Evolutionary conservation across 2,329 filamentous ascomycete genomes (phyloP), one percentile per base, ranked within the genome.

Genomic region (Davidsoniella australis): DNA sequence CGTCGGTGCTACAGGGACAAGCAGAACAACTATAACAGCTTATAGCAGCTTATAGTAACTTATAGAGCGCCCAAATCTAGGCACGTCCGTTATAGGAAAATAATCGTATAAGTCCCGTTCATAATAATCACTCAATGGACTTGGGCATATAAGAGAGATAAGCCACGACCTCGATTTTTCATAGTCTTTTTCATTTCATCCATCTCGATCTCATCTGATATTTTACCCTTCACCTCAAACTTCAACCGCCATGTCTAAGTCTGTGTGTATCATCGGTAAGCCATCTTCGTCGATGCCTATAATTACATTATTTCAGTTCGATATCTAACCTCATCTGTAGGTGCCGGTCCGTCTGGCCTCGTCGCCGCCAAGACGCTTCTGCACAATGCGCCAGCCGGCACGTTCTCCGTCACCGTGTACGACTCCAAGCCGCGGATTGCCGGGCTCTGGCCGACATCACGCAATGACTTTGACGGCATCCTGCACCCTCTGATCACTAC

Each of bases 361-460:
- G 76, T 79, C 14, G 76, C 78, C 8, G 80, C 80, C 56, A 91
- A 89, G 64, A 82, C 79, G 0, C 68, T 91, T 24, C 68, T 86
- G 54, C 69, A 78, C 63, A 69, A 77, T 58, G 67, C 67, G 29
- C 67, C 73, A 0, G 61, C 63, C 2, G 68, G 63, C 9, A 66
- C 68, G 5, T 88, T 85, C 64, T 66, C 69, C 4, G 79, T 89
- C 44, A 81, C 75, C 2, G 62, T 93, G 20, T 84, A 82, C 57
- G 85, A 93, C 45, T 66, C 71, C 14, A 72, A 78, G 43, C 58
- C 69, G 33, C 70, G 74, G 38, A 70, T 89, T 14, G 85, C 85
- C 9, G 85, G 85, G 0, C 72, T 91, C n/a, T 93, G 85, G 85
- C 80, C 81, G 3, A 64, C 67, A 1, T 62, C 63, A 10, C 69